Evolutionary conservation across 192 early-diverging fungal genomes (phyloP).

Genomic region (Rhizophagus sp.): DNA sequence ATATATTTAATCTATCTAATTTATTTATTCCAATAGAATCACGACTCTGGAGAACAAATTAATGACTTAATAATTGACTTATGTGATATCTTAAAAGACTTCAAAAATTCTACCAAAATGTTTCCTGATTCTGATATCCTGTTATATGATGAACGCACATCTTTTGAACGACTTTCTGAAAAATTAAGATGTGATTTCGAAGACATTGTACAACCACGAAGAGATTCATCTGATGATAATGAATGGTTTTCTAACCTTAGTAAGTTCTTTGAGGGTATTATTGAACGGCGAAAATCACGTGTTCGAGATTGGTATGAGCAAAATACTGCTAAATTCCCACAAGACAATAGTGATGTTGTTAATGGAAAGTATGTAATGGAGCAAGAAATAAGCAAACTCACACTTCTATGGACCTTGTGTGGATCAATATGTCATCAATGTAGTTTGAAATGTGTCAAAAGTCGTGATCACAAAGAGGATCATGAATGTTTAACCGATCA

Average conservation of each 20-base stretch:
- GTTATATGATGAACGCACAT: not conserved
- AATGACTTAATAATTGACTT: not conserved
- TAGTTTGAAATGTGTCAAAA: slow-evolving; percentile 22
- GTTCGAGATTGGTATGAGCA: slow-evolving; percentile 24
- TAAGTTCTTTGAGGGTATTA: slow-evolving; percentile 23
- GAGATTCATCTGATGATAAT: not conserved
- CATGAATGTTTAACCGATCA: slow-evolving; percentile 35
- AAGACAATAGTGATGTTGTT: slow-evolving; percentile 9
- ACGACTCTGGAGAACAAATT: slow-evolving; percentile 5
- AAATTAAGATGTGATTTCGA: slow-evolving; percentile 15
- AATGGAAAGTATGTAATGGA: not conserved
- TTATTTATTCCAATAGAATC: not conserved
- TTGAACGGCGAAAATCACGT: slow-evolving; percentile 16
- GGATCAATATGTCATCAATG: slow-evolving; percentile 12
- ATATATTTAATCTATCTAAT: not conserved
- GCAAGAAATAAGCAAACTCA: slow-evolving; percentile 18
- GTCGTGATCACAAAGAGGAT: not conserved
- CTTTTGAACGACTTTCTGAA: not conserved
- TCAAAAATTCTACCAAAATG: not conserved
- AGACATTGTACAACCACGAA: slow-evolving; percentile 8
- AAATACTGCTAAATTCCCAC: slow-evolving; percentile 13
- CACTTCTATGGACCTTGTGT: slow-evolving; percentile 13
- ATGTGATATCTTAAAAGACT: not conserved
- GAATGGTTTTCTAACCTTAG: not conserved
- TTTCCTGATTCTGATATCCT: not conserved